These are phyloP conservation scores for Quercus rubra DNA, from an alignment of 306 rosid genomes.

Conservation along the genomic window DNA sequence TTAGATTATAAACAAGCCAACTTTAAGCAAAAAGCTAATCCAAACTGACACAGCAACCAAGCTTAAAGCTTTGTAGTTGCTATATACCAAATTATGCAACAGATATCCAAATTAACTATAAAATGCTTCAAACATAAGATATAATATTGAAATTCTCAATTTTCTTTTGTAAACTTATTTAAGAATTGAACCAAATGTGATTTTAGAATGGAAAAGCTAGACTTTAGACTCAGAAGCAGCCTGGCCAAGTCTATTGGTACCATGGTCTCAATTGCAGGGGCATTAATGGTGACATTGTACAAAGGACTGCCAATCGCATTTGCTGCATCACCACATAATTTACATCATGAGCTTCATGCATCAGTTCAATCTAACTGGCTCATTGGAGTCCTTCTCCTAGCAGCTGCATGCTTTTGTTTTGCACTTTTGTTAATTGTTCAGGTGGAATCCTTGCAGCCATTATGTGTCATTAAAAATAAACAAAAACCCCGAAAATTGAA, in stretches of 20 bases:
- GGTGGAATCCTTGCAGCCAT: constrained; percentile 20
- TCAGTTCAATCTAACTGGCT: constrained; percentile 27
- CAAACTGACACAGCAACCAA: too few species aligned
- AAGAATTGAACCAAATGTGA: neutral
- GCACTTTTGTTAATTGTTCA: constrained; percentile 27
- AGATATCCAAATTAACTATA: too few species aligned
- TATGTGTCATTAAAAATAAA: neutral
- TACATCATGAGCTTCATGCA: neutral
- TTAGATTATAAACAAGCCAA: too few species aligned
- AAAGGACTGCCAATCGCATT: constrained; percentile 31
- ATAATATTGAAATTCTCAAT: neutral
- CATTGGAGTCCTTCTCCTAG: constrained; percentile 42
- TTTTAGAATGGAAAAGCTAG: constrained; percentile 46
- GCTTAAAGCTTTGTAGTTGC: too few species aligned
- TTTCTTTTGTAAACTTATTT: neutral
- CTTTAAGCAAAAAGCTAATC: too few species aligned
- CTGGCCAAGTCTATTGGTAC: constrained; percentile 45
- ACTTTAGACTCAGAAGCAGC: constrained; percentile 30
- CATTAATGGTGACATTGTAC: constrained; percentile 41
- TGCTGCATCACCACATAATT: neutral
- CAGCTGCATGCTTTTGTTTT: constrained; percentile 16
- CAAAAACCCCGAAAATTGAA: neutral
- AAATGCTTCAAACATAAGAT: too few species aligned
- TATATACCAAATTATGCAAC: too few species aligned
- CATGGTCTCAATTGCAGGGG: constrained; percentile 38